phyloP scores from a whole-genome alignment of 139 green algal genomes.

The Bryopsis sp. region DNA sequence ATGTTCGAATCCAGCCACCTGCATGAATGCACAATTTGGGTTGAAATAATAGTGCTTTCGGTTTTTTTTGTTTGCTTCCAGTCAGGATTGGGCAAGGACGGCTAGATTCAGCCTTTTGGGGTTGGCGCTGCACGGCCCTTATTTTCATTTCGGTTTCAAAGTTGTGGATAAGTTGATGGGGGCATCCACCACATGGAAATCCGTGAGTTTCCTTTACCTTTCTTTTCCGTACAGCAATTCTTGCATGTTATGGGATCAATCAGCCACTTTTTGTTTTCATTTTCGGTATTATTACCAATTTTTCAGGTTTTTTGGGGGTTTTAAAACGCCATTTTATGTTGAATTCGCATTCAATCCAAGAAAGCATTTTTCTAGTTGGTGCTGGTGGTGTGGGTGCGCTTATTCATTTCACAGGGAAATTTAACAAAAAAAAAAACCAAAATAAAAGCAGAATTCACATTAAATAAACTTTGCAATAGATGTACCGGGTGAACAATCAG shows the following conservation, averaged over 20 bases:
- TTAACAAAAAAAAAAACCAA: conserved; percentile 1
- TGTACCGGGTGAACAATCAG: not conserved
- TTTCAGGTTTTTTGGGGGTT: too few species aligned
- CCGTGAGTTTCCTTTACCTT: conserved; percentile 11
- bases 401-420: conserved; percentile 4
- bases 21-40: too few species aligned
- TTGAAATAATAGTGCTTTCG: too few species aligned
- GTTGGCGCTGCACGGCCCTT: conserved; percentile 41
- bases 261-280: not conserved
- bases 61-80: too few species aligned
- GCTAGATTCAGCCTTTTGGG: conserved; percentile 34
- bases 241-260: not conserved
- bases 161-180: conserved; percentile 32
- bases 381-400: too few species aligned
- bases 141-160: conserved; percentile 36
- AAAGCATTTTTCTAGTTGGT: too few species aligned
- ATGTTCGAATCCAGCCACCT: too few species aligned
- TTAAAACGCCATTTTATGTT: too few species aligned
- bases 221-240: not conserved
- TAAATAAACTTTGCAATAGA: not conserved
- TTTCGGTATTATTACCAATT: not conserved
- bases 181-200: conserved; percentile 15
- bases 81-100: conserved; percentile 24
- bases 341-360: not conserved
- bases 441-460: not conserved